A percentile compares a stretch with the other conserved stretches of the same genome.
These are phyloP conservation scores for Rhododendron molle DNA, from an alignment of 148 eudicot species.

Conservation along the genomic window DNA sequence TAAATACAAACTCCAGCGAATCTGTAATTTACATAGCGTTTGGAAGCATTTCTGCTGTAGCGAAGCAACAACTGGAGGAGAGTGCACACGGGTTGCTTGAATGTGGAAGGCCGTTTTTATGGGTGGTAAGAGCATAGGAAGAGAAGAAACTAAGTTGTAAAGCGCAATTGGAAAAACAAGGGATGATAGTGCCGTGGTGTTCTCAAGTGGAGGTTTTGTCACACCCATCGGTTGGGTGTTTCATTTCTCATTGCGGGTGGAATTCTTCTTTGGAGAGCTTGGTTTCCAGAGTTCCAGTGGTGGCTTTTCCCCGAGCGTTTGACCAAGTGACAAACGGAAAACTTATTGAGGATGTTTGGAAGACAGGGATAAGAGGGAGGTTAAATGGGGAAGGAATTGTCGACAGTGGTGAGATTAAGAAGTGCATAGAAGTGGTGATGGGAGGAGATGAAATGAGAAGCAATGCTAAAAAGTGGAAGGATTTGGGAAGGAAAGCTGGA, in stretches of 20 bases:
- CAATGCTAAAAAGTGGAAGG: constrained; percentile 23
- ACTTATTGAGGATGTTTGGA: constrained; percentile 25
- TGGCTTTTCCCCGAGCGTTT: constrained; percentile 7
- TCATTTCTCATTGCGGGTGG: too few species aligned
- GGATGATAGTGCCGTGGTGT: constrained; percentile 35
- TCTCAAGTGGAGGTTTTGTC: constrained; percentile 27
- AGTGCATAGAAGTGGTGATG: constrained; percentile 28
- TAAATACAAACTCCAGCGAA: constrained; percentile 10
- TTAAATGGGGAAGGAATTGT: constrained; percentile 11
- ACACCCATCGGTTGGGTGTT: too few species aligned
- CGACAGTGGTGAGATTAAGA: constrained; percentile 11
- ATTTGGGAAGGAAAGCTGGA: constrained; percentile 18
- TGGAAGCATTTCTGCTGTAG: constrained; percentile 30
- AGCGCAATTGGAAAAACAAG: constrained; percentile 16
- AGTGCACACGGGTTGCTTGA: constrained; percentile 17
- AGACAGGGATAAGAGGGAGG: constrained; percentile 6
- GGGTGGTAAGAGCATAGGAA: constrained; percentile 26
- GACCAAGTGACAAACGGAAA: constrained; percentile 27
- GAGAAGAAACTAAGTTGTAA: constrained; percentile 9
- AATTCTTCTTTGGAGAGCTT: too few species aligned
- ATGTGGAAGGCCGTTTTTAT: constrained; percentile 29
- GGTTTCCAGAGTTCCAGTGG: too few species aligned
- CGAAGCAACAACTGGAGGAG: constrained; percentile 11
- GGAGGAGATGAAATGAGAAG: constrained; percentile 23
- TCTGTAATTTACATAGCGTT: constrained; percentile 50